phyloP scores from a whole-genome alignment of 1,284 basidiomycete species.

The Gomphus bonarii region DNA sequence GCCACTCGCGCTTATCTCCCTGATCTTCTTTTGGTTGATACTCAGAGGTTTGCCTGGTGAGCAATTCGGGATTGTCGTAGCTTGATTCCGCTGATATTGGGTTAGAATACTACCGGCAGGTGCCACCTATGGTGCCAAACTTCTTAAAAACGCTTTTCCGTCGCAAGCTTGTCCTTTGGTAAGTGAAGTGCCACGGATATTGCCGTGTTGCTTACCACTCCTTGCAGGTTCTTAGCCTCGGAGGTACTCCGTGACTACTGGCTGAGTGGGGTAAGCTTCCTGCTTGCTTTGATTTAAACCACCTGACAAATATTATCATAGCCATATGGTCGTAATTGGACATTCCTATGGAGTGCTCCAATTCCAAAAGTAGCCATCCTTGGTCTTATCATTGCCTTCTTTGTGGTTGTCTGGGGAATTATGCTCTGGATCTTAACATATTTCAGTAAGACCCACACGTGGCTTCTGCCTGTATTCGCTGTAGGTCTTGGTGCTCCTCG shows the following conservation, averaged over 20 bases:
- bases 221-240: slow-evolving; percentile 60
- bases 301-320: slow-evolving; percentile 22
- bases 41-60: slow-evolving; percentile 75
- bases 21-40: slow-evolving; percentile 74
- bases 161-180: slow-evolving; percentile 82
- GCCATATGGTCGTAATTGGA: slow-evolving; percentile 89
- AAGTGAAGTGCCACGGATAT: background rate
- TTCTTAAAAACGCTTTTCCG: slow-evolving; percentile 83
- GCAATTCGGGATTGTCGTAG: background rate
- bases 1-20: slow-evolving; percentile 68
- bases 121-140: slow-evolving; percentile 86
- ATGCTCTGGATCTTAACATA: slow-evolving; percentile 69
- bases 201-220: background rate
- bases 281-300: slow-evolving; percentile 1
- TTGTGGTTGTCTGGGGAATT: slow-evolving; percentile 74
- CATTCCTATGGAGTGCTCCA: slow-evolving; percentile 80
- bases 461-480: slow-evolving; percentile 87
- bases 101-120: slow-evolving; percentile 75
- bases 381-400: slow-evolving; percentile 73
- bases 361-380: slow-evolving; percentile 78
- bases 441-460: slow-evolving; percentile 87
- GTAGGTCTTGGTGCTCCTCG: slow-evolving; percentile 85
- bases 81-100: background rate
- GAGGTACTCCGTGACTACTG: slow-evolving; percentile 88
- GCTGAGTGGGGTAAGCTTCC: slow-evolving; percentile 68